Base-by-base conservation (phyloP, 2,329 filamentous ascomycete species). In the Claviceps humidiphila region DNA sequence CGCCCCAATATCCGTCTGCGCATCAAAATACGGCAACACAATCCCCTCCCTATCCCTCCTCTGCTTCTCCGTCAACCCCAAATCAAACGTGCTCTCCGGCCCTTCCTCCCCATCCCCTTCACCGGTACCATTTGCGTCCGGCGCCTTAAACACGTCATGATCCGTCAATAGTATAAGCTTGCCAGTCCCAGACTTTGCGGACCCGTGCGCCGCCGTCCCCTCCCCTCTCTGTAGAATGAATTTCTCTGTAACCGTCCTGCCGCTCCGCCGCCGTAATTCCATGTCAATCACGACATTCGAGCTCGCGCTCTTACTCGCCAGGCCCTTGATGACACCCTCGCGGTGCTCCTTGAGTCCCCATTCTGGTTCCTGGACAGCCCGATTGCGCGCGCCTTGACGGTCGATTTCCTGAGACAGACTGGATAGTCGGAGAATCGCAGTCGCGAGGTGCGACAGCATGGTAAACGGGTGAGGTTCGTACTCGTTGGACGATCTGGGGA, bases 21-120 rank as follows among this genome's bases (percentile, higher is more conserved):
- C 93, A 72, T 98, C 93, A 68, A 94, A 96, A 66, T 98, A 97
- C 16, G 93, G 93, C 66, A 97, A 66, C 42, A 97, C 87, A 8
- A 98, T 87, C 0, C 86, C 87, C 61, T 96, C 91, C 26, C 93
- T 74, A 49, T 95, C 91, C 57, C 77, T 76, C 60, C 86, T 79
- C 71, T 98, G 93, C 71, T 93, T 89, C 54, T 95, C 91, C 17
- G 91, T 97, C 54, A 98, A 71, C 0, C 85, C 84, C 4, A 98
- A 69, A 57, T 86, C 85, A 64, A 98, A 98, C 0, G 91, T 95
- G 9, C 86, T 85, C 60, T 81, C 79, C 4, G 80, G 78, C 54
- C 80, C 74, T 38, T 76, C 76, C 26, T 77, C 76, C 1, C 65
- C 75, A 1, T 77, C 76, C 1, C 65, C 75, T 1, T 62, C 70